phyloP scores from a whole-genome alignment of 192 early-diverging fungal species.

The Phycomyces blakesleeanus region DNA sequence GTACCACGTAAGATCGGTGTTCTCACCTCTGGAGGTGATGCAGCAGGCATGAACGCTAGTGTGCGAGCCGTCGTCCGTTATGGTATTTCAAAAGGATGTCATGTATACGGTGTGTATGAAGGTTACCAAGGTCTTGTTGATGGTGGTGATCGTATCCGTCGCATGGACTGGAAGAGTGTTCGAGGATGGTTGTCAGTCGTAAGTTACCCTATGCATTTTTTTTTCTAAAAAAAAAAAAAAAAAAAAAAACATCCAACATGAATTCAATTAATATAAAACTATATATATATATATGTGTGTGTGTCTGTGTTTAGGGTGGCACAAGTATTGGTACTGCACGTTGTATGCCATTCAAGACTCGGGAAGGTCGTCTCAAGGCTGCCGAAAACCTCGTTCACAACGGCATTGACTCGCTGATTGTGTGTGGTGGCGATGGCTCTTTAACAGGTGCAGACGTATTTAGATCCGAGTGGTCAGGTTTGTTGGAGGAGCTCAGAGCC shows the following conservation, averaged over 20 bases:
- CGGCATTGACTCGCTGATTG: constrained; percentile 92
- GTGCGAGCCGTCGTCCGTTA: constrained; percentile 89
- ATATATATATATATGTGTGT: too few relatives aligned
- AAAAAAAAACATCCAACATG: neutral
- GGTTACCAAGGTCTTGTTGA: constrained; percentile 96
- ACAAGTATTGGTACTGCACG: constrained; percentile 94
- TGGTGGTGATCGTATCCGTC: constrained; percentile 82
- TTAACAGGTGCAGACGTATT: constrained; percentile 93
- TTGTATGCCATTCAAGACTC: constrained; percentile 79
- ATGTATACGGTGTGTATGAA: constrained; percentile 89
- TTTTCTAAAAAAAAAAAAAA: neutral
- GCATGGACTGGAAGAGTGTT: constrained; percentile 88
- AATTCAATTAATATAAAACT: too few relatives aligned
- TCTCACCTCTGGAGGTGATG: constrained; percentile 92
- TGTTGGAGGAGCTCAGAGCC: constrained; percentile 71
- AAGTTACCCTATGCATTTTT: constrained; percentile 16
- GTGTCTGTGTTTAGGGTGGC: constrained; percentile 75
- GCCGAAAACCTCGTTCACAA: constrained; percentile 83
- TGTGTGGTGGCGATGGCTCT: constrained; percentile 96
- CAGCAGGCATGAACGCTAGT: constrained; percentile 96
- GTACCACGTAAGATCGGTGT: constrained; percentile 72
- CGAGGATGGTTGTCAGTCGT: constrained; percentile 76
- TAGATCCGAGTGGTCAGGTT: constrained; percentile 85
- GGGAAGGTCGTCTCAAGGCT: constrained; percentile 78
- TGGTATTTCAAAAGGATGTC: constrained; percentile 76